These are phyloP conservation scores for Cladosporium sp. DNA, from an alignment of 2,329 filamentous ascomycete species.

Conservation along the genomic window DNA sequence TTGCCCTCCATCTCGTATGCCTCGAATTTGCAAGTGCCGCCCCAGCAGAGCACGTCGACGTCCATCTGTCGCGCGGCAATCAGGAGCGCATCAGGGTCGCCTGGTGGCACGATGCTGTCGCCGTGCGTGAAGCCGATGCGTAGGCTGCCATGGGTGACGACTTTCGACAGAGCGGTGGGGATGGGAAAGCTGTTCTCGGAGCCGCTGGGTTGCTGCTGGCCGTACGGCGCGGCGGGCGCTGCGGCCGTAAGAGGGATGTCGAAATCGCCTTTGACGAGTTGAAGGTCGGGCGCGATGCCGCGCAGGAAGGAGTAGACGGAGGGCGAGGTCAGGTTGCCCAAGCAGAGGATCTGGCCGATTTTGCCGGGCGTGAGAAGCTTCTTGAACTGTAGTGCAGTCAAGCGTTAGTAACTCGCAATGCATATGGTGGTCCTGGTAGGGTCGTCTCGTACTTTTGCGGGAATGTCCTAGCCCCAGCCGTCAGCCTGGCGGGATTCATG, in stretches of 20 bases:
- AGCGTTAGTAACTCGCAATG: slow-evolving; percentile 7
- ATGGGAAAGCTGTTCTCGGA: slow-evolving; percentile 26
- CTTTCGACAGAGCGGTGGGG: slow-evolving; percentile 57
- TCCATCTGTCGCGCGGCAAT: slow-evolving; percentile 69
- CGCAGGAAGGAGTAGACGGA: slow-evolving; percentile 56
- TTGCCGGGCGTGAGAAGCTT: slow-evolving; percentile 57
- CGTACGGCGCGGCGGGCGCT: slow-evolving; percentile 14
- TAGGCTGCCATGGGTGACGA: slow-evolving; percentile 64
- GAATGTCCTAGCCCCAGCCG: slow-evolving; percentile 60
- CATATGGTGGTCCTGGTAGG: slow-evolving; percentile 13
- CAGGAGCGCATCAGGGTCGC: slow-evolving; percentile 62
- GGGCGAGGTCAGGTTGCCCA: slow-evolving; percentile 56
- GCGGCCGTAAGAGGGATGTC: slow-evolving; percentile 63
- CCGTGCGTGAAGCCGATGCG: slow-evolving; percentile 69
- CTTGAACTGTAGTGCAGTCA: slow-evolving; percentile 39
- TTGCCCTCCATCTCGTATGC: slow-evolving; percentile 69
- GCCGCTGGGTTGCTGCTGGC: background rate
- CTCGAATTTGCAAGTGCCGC: slow-evolving; percentile 66
- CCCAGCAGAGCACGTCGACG: slow-evolving; percentile 66
- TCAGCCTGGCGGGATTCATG: slow-evolving; percentile 19
- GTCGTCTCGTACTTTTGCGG: slow-evolving; percentile 67
- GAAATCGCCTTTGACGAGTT: slow-evolving; percentile 67
- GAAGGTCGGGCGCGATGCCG: slow-evolving; percentile 56
- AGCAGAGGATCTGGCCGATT: slow-evolving; percentile 55
- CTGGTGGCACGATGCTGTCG: slow-evolving; percentile 66